Base-by-base conservation (phyloP, 768 basidiomycete species). In the Boletus reticuloceps region DNA sequence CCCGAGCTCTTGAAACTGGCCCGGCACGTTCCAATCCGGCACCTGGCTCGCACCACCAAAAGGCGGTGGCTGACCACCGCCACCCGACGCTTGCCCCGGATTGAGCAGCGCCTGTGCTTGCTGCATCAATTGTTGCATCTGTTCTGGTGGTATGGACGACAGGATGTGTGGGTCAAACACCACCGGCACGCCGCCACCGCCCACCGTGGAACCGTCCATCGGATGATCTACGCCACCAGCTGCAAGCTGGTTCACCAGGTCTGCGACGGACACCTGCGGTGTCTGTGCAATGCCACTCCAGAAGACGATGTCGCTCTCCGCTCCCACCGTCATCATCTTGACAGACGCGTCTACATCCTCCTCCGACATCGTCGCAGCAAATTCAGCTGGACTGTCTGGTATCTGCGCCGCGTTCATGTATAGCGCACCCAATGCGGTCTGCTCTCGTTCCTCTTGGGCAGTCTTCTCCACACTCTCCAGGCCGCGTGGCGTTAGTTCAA, bases 351-450 rank as follows among this genome's bases (percentile, higher is more conserved):
- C 88, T 53, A 83, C 77, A 61, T 90, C 85, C 60, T 88, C 89
- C 60, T 89, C 89, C 45, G 79, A 65, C 56, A 87, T 77, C 59
- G 79, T 75, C 56, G 72, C 69, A 19, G 81, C 68, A 27, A 87
- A 84, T 71, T 92, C 91, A 38, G 81, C 81, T 19, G 91, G 88
- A 55, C 85, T 81, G 47, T 91, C 89, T 42, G 91, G 91, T 62
- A 92, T 87, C 58, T 88, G 87, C 44, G 79, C 76, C 43, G 76
- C 69, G 13, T 79, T 79, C 77, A 88, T 84, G 69, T 94, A 94
- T 34, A 89, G 68, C 41, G 90, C 89, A 25, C 82, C 81, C 20
- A 93, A 77, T 29, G 88, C 86, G 16, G 83, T 86, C 69, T 86
- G 82, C 67, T 94, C 91, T 50, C 91, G 83, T 69, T 84, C 79